These are phyloP conservation scores for Trypanosoma conorhini DNA, from an alignment of 208 protist genomes.

Conservation along the genomic window DNA sequence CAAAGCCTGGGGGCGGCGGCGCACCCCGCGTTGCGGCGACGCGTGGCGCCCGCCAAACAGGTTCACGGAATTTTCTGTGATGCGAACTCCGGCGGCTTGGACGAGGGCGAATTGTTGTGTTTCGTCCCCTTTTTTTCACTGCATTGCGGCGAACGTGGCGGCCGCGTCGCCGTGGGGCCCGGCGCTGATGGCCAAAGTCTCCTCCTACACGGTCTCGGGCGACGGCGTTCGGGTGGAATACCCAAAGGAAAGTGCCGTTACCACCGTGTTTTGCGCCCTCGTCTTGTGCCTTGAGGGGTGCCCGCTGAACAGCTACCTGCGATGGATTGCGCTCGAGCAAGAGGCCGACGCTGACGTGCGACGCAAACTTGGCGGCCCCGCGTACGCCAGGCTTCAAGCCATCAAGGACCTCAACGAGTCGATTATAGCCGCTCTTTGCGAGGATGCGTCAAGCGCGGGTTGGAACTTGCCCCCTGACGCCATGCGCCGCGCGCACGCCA, in stretches of 20 bases:
- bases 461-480: slow-evolving; percentile 26
- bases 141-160: slow-evolving; percentile 51
- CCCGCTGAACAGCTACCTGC: slow-evolving; percentile 47
- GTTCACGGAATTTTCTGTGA: slow-evolving; percentile 52
- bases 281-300: slow-evolving; percentile 32
- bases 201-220: slow-evolving; percentile 33
- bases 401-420: slow-evolving; percentile 40
- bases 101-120: slow-evolving; percentile 44
- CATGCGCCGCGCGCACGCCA: slow-evolving; percentile 43
- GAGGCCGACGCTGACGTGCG: slow-evolving; percentile 6
- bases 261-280: slow-evolving; percentile 62
- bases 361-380: slow-evolving; percentile 22
- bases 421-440: slow-evolving; percentile 19
- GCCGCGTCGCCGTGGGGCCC: slow-evolving; percentile 57
- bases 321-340: slow-evolving; percentile 37
- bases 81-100: slow-evolving; percentile 24
- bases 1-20: slow-evolving; percentile 35
- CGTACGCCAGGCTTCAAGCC: slow-evolving; percentile 22
- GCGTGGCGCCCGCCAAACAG: slow-evolving; percentile 31
- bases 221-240: slow-evolving; percentile 47
- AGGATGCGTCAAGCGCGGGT: slow-evolving; percentile 19
- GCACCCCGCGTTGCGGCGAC: slow-evolving; percentile 34
- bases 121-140: slow-evolving; percentile 51
- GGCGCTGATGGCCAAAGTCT: slow-evolving; percentile 31
- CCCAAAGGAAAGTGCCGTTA: slow-evolving; percentile 49